These are phyloP conservation scores for Vanderwaltozyma yarrowii DNA, from an alignment of 805 yeast species.

Conservation along the genomic window DNA sequence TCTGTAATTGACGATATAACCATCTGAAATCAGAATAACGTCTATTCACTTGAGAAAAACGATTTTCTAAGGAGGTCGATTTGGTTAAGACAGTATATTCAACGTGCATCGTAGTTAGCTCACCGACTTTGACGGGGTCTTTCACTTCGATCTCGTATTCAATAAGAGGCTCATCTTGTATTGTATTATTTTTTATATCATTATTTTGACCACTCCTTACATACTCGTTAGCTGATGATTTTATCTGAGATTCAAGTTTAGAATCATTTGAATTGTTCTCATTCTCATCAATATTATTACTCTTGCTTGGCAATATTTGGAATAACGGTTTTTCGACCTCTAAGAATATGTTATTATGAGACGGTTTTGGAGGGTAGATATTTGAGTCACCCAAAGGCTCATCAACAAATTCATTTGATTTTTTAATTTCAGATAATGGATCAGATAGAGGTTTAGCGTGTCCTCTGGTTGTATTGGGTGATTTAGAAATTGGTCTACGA, in stretches of 20 bases:
- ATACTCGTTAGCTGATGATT: too few relatives aligned
- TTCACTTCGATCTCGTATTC: constrained; percentile 61
- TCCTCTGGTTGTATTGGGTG: constrained; percentile 21
- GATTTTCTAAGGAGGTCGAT: constrained; percentile 30
- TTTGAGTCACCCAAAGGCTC: constrained; percentile 26
- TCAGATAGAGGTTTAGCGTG: constrained; percentile 17
- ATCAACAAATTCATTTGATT: constrained; percentile 6
- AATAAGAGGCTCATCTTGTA: constrained; percentile 1
- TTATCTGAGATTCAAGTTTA: too few relatives aligned
- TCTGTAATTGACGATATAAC: constrained; percentile 78
- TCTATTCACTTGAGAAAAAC: constrained; percentile 54
- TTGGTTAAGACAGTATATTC: constrained; percentile 69
- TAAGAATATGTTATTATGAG: constrained; percentile 9
- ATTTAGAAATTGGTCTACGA: constrained; percentile 17
- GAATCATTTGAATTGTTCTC: too few relatives aligned
- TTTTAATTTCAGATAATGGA: background rate
- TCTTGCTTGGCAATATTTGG: constrained; percentile 7
- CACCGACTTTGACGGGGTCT: constrained; percentile 89
- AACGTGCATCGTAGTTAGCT: constrained; percentile 77
- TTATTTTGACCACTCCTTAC: too few relatives aligned
- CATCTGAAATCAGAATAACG: constrained; percentile 87
- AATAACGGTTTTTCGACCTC: constrained; percentile 21
- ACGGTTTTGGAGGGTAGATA: background rate
- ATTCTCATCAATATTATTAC: background rate
- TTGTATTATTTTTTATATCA: constrained; percentile 2